Percentiles rank a stretch among this genome's conserved stretches.
phyloP scores from a whole-genome alignment of 352 stramenopile genomes.

The Globisporangium iwayamae region DNA sequence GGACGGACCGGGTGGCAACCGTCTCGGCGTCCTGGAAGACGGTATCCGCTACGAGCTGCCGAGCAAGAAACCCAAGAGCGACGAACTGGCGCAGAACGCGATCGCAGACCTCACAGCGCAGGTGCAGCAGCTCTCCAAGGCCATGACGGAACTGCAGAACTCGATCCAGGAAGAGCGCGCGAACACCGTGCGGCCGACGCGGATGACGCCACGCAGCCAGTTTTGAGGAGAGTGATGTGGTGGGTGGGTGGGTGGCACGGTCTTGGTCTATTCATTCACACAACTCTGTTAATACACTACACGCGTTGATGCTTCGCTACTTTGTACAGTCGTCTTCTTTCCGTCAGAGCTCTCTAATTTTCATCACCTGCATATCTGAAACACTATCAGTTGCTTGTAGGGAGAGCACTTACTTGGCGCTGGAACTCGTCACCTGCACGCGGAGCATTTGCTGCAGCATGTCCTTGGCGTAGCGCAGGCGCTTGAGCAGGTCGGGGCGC shows the following conservation, averaged over 20 bases:
- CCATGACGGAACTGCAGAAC: conserved; percentile 30
- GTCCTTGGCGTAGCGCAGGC: conserved; percentile 93
- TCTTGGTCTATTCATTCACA: background rate
- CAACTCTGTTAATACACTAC: conserved; percentile 6
- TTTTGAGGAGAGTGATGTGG: background rate
- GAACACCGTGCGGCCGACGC: conserved; percentile 6
- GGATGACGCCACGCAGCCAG: background rate
- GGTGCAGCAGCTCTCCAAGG: conserved; percentile 39
- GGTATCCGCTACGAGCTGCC: conserved; percentile 56
- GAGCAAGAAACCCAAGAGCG: conserved; percentile 28
- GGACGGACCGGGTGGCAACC: background rate
- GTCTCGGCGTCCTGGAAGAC: conserved; percentile 36
- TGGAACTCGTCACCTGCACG: background rate
- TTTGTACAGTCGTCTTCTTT: conserved; percentile 8
- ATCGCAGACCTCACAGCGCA: conserved; percentile 36
- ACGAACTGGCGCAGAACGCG: conserved; percentile 13
- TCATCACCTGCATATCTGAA: background rate
- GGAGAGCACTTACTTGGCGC: background rate
- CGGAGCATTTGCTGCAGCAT: conserved; percentile 93
- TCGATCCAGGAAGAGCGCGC: conserved; percentile 19
- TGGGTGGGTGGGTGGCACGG: background rate
- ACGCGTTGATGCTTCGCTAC: background rate
- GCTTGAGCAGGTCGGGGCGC: conserved; percentile 67
- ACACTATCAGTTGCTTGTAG: background rate
- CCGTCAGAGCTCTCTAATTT: conserved; percentile 4